These are phyloP conservation scores for Alternaria arbusti DNA, from an alignment of 2,329 filamentous ascomycete genomes.

Conservation along the genomic window DNA sequence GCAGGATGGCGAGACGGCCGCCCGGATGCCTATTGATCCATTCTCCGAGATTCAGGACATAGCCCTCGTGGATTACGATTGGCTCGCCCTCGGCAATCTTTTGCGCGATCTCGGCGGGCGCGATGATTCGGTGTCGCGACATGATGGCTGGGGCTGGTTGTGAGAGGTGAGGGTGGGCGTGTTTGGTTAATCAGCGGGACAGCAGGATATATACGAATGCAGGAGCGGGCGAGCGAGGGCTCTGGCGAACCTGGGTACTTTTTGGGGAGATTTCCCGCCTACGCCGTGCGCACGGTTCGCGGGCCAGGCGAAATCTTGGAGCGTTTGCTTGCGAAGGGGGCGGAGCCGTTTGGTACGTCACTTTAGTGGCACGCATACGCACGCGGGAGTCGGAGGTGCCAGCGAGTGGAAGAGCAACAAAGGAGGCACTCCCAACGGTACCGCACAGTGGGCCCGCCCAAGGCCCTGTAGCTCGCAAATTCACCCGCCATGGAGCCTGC, in stretches of 20 bases:
- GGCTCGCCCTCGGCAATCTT: conserved; percentile 63
- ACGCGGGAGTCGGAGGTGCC: conserved; percentile 5
- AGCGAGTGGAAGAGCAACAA: conserved; percentile 2
- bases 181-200: conserved; percentile 4
- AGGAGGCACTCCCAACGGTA: conserved; percentile 1
- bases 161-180: conserved; percentile 2
- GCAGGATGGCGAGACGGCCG: conserved; percentile 64
- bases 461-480: neutral
- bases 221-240: conserved; percentile 5
- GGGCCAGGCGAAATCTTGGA: conserved; percentile 7
- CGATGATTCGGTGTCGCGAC: conserved; percentile 45
- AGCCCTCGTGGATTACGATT: conserved; percentile 64
- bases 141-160: conserved; percentile 15
- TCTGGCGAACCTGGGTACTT: conserved; percentile 4
- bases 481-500: neutral
- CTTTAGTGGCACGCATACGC: conserved; percentile 1
- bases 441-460: neutral
- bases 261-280: conserved; percentile 10
- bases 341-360: conserved; percentile 17
- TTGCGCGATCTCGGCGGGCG: conserved; percentile 55
- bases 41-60: conserved; percentile 61
- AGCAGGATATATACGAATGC: conserved; percentile 11
- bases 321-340: conserved; percentile 16
- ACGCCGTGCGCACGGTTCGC: conserved; percentile 17
- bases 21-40: conserved; percentile 68